phyloP scores from a whole-genome alignment of 768 basidiomycete species.

The Amanita phalloides region DNA sequence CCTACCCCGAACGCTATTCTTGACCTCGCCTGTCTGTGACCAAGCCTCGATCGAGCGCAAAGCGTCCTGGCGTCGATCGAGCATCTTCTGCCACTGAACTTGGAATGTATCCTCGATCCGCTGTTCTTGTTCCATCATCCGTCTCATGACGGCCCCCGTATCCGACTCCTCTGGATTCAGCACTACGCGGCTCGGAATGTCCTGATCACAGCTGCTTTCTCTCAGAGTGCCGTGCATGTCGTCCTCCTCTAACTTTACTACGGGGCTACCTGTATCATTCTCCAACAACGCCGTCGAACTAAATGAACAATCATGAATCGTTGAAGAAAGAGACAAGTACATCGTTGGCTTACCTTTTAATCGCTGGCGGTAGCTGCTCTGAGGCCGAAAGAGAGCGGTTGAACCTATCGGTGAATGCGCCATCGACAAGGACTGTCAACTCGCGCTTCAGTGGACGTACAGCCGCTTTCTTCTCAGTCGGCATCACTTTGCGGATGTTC shows the following conservation, averaged over 20 bases:
- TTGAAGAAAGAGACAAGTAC: neutral
- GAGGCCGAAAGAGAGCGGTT: neutral
- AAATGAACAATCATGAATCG: neutral
- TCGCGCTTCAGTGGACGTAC: neutral
- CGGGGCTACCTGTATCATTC: neutral
- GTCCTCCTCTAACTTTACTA: neutral
- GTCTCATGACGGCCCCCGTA: neutral
- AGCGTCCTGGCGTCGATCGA: neutral
- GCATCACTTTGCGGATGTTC: neutral
- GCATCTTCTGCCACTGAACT: conserved; percentile 2
- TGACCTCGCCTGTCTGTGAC: neutral
- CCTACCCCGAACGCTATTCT: neutral
- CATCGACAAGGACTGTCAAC: neutral
- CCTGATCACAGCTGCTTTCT: neutral
- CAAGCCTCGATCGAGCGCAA: neutral
- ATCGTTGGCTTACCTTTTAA: neutral
- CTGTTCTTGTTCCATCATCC: neutral
- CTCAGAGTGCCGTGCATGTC: neutral
- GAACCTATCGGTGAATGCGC: neutral
- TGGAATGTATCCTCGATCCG: neutral
- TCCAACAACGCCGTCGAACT: neutral
- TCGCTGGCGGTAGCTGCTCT: neutral
- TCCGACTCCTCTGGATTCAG: neutral
- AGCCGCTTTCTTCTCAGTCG: neutral
- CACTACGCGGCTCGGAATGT: neutral